Evolutionary conservation across 768 basidiomycete genomes (phyloP).

Genomic region (Neoboletus magnificus): DNA sequence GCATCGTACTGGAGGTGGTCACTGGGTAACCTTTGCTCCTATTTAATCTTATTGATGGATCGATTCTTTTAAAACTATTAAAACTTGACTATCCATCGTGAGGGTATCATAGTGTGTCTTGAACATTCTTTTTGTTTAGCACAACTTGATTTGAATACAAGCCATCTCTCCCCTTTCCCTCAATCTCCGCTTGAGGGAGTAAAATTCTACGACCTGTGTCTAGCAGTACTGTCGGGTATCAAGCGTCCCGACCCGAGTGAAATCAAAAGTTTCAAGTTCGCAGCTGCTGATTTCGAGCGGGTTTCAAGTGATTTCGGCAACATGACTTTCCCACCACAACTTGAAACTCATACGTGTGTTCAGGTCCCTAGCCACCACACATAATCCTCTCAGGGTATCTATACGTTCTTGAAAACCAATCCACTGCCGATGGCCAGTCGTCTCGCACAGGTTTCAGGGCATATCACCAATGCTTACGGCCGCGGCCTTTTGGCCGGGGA

Average conservation of each 20-base stretch:
- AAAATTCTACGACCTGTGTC: not conserved
- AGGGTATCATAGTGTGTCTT: not conserved
- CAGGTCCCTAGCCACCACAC: not conserved
- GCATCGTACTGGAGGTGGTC: not conserved
- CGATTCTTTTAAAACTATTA: not conserved
- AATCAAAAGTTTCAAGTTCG: not conserved
- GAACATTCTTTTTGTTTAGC: not conserved
- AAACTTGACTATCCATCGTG: not conserved
- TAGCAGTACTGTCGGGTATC: too few relatives aligned
- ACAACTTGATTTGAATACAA: not conserved
- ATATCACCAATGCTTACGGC: conserved; percentile 50
- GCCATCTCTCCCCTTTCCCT: not conserved
- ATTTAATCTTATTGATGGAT: not conserved
- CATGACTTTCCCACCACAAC: not conserved
- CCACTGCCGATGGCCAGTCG: conserved; percentile 45
- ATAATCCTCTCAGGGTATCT: not conserved
- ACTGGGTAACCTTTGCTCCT: not conserved
- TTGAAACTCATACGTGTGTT: not conserved
- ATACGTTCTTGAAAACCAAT: not conserved
- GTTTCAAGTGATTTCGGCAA: not conserved
- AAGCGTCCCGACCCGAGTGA: not conserved
- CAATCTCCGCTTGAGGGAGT: not conserved
- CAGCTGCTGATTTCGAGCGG: not conserved
- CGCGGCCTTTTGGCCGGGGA: conserved; percentile 69
- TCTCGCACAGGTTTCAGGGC: conserved; percentile 68